These are phyloP conservation scores for Botryosphaeria dothidea DNA, from an alignment of 2,329 filamentous ascomycete genomes.

Conservation along the genomic window DNA sequence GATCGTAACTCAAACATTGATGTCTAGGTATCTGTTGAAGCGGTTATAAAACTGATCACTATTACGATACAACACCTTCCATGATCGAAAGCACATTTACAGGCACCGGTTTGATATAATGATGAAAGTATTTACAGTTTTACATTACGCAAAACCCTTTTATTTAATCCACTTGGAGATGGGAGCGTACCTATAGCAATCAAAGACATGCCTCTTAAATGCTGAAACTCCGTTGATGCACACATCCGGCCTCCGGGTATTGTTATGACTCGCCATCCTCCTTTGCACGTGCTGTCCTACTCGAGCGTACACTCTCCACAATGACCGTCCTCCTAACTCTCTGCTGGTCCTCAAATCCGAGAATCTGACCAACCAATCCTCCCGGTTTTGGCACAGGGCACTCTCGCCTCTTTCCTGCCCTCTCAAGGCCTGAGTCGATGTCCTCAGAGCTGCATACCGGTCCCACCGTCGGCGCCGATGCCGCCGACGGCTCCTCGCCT, in stretches of 20 bases:
- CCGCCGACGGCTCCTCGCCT: conserved; percentile 26
- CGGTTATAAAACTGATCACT: too few species aligned
- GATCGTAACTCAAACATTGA: too few species aligned
- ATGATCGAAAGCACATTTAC: too few species aligned
- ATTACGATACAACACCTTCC: too few species aligned
- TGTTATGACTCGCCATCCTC: conserved; percentile 6
- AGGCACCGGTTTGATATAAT: background rate
- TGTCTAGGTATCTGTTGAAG: too few species aligned
- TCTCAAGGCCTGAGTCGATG: conserved; percentile 14
- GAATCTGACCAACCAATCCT: conserved; percentile 72
- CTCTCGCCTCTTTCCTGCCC: conserved; percentile 51
- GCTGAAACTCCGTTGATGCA: background rate
- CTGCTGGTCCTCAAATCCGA: conserved; percentile 62
- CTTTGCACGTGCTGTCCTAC: conserved; percentile 16
- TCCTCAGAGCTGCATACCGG: conserved; percentile 23
- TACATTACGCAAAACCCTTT: background rate
- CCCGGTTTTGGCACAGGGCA: conserved; percentile 92
- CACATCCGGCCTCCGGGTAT: background rate
- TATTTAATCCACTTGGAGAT: background rate
- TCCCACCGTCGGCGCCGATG: background rate
- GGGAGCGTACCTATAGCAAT: background rate
- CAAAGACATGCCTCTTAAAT: background rate
- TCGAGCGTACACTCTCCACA: conserved; percentile 21
- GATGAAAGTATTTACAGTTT: background rate
- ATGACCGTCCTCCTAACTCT: conserved; percentile 21